Percentiles rank a stretch among this genome's conserved stretches.
Conservation (phyloP, 805 yeast genomes). For the Yarrowia hollandica region DNA sequence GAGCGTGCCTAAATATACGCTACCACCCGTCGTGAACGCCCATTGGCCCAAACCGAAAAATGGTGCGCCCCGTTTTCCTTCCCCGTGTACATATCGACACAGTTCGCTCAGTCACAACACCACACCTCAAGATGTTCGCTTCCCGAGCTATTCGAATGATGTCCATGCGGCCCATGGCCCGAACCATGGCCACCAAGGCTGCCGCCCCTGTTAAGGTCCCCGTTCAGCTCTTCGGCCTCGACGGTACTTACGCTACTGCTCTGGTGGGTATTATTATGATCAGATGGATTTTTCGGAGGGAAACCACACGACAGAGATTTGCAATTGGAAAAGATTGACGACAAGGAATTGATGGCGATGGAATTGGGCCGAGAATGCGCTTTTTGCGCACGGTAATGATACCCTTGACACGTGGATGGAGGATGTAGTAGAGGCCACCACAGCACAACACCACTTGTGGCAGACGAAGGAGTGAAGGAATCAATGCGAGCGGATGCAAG, state of each 20-base stretch:
- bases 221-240: conserved; percentile 89
- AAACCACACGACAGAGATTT: neutral
- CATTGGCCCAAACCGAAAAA: conserved; percentile 27
- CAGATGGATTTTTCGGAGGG: neutral
- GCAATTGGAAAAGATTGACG: neutral
- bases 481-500: neutral
- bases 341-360: neutral
- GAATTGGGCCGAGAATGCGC: neutral
- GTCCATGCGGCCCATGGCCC: conserved; percentile 30
- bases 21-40: neutral
- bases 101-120: conserved; percentile 27
- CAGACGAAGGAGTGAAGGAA: neutral
- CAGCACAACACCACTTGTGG: neutral
- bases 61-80: conserved; percentile 24
- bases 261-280: conserved; percentile 42
- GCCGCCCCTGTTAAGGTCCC: conserved; percentile 69
- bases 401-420: neutral
- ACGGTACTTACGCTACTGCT: conserved; percentile 96
- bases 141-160: conserved; percentile 30
- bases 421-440: neutral
- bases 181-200: conserved; percentile 59
- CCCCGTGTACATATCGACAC: conserved; percentile 28
- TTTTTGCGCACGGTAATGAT: neutral
- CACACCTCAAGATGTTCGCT: conserved; percentile 29
- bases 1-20: conserved; percentile 5